Conservation (phyloP, 495 filamentous ascomycete species). For the Pyronema domesticum region DNA sequence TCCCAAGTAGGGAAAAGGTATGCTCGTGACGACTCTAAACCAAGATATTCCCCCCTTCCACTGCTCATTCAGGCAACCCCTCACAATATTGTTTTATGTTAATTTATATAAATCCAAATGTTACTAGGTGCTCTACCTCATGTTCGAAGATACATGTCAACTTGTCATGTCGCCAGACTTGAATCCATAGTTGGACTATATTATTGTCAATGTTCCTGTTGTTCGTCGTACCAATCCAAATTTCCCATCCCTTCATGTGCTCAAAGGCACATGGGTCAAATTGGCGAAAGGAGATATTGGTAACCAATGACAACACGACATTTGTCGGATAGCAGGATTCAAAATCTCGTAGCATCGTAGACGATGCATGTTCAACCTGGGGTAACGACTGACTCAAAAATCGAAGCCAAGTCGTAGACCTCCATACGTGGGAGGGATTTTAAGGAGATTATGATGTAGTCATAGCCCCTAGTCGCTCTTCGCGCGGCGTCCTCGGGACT, state of each 20-base stretch:
- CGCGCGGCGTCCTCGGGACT: constrained; percentile 88
- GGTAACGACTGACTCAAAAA: constrained; percentile 84
- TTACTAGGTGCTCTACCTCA: no score
- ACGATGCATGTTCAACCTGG: constrained; percentile 97
- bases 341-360: constrained; percentile 81
- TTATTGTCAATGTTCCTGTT: constrained; percentile 91
- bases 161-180: constrained; percentile 85
- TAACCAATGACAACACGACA: constrained; percentile 86
- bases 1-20: no score
- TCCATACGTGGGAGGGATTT: constrained; percentile 96
- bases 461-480: constrained; percentile 63
- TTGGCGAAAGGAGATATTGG: constrained; percentile 74
- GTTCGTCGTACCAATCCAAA: constrained; percentile 95
- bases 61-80: no score
- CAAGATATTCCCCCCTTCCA: no score
- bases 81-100: no score
- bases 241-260: constrained; percentile 70
- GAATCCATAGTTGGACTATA: no score
- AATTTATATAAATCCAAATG: no score
- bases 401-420: constrained; percentile 76
- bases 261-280: constrained; percentile 86
- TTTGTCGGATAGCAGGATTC: constrained; percentile 94
- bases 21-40: no score
- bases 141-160: constrained; percentile 85
- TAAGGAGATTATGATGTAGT: constrained; percentile 94